A percentile compares a stretch with the other conserved stretches of the same genome.
Conservation (phyloP, 2,329 filamentous ascomycete genomes). For the Clonostachys byssicola region DNA sequence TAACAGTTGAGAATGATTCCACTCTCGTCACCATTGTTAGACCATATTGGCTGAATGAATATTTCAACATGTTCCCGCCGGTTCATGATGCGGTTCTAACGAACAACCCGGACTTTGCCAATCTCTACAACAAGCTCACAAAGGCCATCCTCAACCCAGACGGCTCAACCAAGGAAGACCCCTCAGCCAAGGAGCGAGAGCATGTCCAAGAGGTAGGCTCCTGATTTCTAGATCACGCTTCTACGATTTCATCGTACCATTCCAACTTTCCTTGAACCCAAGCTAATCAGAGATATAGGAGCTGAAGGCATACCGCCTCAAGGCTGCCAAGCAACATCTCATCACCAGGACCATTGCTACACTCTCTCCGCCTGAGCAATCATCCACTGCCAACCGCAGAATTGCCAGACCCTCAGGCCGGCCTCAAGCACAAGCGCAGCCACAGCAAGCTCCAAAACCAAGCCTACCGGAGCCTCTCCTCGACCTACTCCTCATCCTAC, state of each 20-base stretch:
- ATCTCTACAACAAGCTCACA: constrained; percentile 50
- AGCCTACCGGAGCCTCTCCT: constrained; percentile 37
- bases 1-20: background rate
- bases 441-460: constrained; percentile 8
- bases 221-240: background rate
- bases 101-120: constrained; percentile 56
- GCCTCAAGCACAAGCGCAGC: constrained; percentile 9
- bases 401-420: constrained; percentile 10
- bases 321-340: constrained; percentile 43
- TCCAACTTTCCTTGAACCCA: background rate
- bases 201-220: constrained; percentile 41
- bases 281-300: constrained; percentile 26
- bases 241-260: background rate
- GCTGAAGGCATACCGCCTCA: constrained; percentile 41
- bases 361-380: constrained; percentile 23
- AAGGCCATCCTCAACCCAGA: constrained; percentile 50
- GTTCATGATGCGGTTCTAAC: constrained; percentile 49
- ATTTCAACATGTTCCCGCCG: constrained; percentile 50
- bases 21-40: background rate
- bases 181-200: constrained; percentile 43
- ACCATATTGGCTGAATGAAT: background rate
- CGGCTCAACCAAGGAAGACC: constrained; percentile 50
- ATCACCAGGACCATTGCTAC: constrained; percentile 44
- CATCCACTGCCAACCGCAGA: constrained; percentile 8
- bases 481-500: constrained; percentile 51